Base-by-base conservation (phyloP, 805 yeast species). In the Starmera pachycereana region DNA sequence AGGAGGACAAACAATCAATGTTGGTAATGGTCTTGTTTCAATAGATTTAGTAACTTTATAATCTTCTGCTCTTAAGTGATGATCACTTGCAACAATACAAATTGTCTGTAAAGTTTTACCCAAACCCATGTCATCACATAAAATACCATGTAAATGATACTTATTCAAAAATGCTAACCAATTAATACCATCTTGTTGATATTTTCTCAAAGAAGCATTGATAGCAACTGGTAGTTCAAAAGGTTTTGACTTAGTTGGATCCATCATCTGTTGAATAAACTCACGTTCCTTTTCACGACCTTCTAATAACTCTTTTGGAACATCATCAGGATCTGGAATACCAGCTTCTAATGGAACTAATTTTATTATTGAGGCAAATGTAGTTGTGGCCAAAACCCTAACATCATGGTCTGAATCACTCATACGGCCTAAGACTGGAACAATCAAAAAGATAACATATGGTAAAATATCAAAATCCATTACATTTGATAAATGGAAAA, bases 91-190 rank as follows among this genome's bases (percentile, higher is more conserved):
- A 40, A 92, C 88, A 49, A 94, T 90, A 63, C 98, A 92, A 54
- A 92, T 89, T 0, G 98, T 89, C 61, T 92, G 99, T 44, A 92
- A 69, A 0, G 99, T 92, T 58, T 92, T 92, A 39, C 99, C 99
- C 28, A 92, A 70, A 7, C 99, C 99, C 99, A 92, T 92, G 76
- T 92, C 99, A 59, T 92, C 99, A 76, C 98, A 92, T 37, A 92
- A 68, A 53, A 92, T 90, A 40, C 99, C 99, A 63, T 92, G 99
- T 39, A 92, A 66, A 59, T 90, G 96, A 57, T 92, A 92, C 53
- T 85, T 85, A 64, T 92, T 92, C 53, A 92, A 71, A 56, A 92
- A 92, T 8, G 96, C 96, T 40, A 92, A 69, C 99, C 99, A 92
- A 58, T 90, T 92, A 32, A 92, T 94, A 61, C 99, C 99, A 44